Base-by-base conservation (phyloP, 345 rosid species). In the Citrus hindsii region DNA sequence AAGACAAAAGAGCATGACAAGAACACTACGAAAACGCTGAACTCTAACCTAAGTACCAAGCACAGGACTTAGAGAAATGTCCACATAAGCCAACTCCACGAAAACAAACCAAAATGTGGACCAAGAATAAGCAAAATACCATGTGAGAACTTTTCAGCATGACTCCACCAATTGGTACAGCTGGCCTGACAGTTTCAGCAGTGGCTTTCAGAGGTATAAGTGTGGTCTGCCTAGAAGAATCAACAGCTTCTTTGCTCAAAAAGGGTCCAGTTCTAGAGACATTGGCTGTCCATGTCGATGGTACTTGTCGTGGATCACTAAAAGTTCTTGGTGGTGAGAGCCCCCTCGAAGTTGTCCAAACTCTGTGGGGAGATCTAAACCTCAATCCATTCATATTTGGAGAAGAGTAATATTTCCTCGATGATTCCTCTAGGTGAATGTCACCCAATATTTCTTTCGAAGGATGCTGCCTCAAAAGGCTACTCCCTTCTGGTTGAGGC, bases 351-450 rank as follows among this genome's bases (percentile, higher is more conserved):
- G 63, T 37, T 46, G 33, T 55, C 67, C 69, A 77, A 33, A 13
- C 68, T 65, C 74, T 75, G 13, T 83, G 80, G 8, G 86, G 85
- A 51, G 91, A 83, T 71, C 79, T 83, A 81, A 77, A 38, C 69
- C 79, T 74, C 35, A 75, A 59, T 62, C 80, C 78, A 68, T 56
- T 77, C 63, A 64, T 58, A 9, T 46, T 46, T 56, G 78, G 87
- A 59, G 82, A 64, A 53, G 86, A 40, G 82, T 73, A 66, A 69
- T 75, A 71, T 46, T 67, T 75, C 77, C 78, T 51, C 63, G 37
- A 9, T 7, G 82, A 78, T 58, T 83, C 79, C 40, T 73, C 63
- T 27, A 21, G 77, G 27, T 60, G 74, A 19, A 67, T 38, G 73
- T 65, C 74, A 76, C 56, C 72, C 7, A 63, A 19, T 40, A 46